Evolutionary conservation across 2,329 filamentous ascomycete genomes (phyloP).

Genomic region (Curvularia hawaiiensis): DNA sequence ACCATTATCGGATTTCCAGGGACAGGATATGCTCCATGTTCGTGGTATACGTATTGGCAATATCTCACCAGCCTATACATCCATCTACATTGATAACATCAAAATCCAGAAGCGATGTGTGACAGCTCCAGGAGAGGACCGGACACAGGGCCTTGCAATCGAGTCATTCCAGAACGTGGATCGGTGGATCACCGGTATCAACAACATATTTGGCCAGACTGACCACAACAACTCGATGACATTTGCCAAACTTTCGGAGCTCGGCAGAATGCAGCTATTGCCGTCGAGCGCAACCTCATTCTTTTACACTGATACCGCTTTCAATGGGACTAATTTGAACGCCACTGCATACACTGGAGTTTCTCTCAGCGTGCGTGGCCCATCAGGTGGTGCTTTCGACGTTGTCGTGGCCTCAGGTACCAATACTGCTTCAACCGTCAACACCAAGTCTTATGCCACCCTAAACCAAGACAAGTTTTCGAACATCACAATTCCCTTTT

Average conservation of each 20-base stretch:
- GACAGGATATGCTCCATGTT: constrained; percentile 12
- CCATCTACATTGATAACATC: constrained; percentile 14
- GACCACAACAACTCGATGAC: constrained; percentile 14
- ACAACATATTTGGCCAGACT: constrained; percentile 15
- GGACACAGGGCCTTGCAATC: constrained; percentile 10
- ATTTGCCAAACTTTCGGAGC: constrained; percentile 13
- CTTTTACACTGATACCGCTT: constrained; percentile 12
- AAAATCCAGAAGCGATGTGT: constrained; percentile 17
- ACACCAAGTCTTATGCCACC: constrained; percentile 8
- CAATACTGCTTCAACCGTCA: constrained; percentile 4
- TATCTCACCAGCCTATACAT: constrained; percentile 13
- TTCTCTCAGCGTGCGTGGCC: constrained; percentile 13
- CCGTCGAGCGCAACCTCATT: constrained; percentile 6
- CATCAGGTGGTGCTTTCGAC: constrained; percentile 12
- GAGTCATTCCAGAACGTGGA: constrained; percentile 17
- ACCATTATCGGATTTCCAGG: constrained; percentile 10
- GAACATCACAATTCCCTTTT: constrained; percentile 13
- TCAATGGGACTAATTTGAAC: constrained; percentile 9
- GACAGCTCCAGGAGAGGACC: constrained; percentile 14
- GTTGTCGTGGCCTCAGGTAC: constrained; percentile 7
- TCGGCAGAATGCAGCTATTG: constrained; percentile 13
- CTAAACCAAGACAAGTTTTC: constrained; percentile 9
- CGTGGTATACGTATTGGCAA: constrained; percentile 16
- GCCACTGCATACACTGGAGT: constrained; percentile 11
- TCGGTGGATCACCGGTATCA: constrained; percentile 16